Evolutionary conservation across 108 stramenopile species (phyloP), one percentile per base, ranked within the genome.

Genomic region (Nannochloropsis gaditana): DNA sequence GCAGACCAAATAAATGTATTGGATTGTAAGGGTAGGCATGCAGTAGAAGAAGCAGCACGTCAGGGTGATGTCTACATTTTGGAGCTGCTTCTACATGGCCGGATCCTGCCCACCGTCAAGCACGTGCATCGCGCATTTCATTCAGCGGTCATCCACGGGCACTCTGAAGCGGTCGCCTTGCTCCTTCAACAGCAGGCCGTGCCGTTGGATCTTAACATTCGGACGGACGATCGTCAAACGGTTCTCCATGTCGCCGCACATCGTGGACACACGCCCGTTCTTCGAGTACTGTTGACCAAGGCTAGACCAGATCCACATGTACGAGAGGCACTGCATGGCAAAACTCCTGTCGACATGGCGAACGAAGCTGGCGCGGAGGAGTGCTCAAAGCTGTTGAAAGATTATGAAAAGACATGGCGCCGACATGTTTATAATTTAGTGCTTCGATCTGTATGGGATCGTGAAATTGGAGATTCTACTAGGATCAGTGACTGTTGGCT

Each of bases 11-110:
- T 73, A 2, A 73, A 73, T 73, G 59, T 73, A n/a, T n/a, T 73
- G 59, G 59, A 73, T n/a, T 73, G 19, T 15, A 15, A 73, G n/a
- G 59, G 59, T n/a, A 15, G 59, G 59, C 59, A 73, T 73, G 59
- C 59, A 15, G 59, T n/a, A 6, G 59, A 73, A 8, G 59, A 73
- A 73, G 59, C 59, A n/a, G 59, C 59, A n/a, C 59, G 59, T n/a
- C 19, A 73, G n/a, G 59, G 59, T 73, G 19, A 73, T 73, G 59
- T 73, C 15, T 73, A 73, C 8, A n/a, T 73, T n/a, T n/a, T 73
- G 59, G 59, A 73, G 59, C 59, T 73, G 59, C 59, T 73, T n/a
- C n/a, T 73, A n/a, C 59, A 73, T n/a, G 59, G 59, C n/a, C n/a
- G 59, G 4, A n/a, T n/a, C 59, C n/a, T 73, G 59, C 59, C 59